A percentile compares a stretch with the other conserved stretches of the same genome.
Conservation (phyloP, 176 grass and related monocot genomes). For the Coix lacrymajobi region DNA sequence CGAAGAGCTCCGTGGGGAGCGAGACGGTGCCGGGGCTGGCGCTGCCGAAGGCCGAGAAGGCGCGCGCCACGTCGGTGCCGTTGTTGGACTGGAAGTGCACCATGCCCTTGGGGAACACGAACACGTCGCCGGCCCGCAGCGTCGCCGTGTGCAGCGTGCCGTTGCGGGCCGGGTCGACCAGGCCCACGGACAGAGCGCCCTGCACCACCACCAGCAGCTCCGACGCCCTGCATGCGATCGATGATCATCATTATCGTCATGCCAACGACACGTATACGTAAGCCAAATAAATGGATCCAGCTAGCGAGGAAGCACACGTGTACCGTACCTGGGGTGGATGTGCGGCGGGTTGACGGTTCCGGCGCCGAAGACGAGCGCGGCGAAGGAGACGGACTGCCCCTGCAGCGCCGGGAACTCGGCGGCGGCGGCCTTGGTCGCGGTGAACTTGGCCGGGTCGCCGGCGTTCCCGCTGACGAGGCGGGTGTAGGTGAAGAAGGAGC, state of each 20-base stretch:
- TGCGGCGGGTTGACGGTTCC: slow-evolving; percentile 40
- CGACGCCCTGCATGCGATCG: slow-evolving; percentile 2
- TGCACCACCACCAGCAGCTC: slow-evolving; percentile 27
- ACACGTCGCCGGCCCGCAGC: slow-evolving; percentile 36
- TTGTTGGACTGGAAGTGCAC: slow-evolving; percentile 45
- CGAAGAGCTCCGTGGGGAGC: slow-evolving; percentile 7
- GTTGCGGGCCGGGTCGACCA: slow-evolving; percentile 12
- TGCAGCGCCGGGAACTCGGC: slow-evolving; percentile 40
- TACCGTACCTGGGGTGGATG: slow-evolving; percentile 25
- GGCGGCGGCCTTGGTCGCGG: slow-evolving; percentile 11
- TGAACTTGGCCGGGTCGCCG: slow-evolving; percentile 9
- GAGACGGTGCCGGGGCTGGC: slow-evolving; percentile 36
- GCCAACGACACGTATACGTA: background rate
- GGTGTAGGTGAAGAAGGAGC: slow-evolving; percentile 32
- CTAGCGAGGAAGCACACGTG: too few relatives aligned
- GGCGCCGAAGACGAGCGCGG: slow-evolving; percentile 10
- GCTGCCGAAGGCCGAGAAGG: slow-evolving; percentile 40
- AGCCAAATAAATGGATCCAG: too few relatives aligned
- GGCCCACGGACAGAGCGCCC: slow-evolving; percentile 14
- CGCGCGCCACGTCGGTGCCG: background rate
- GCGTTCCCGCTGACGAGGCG: background rate
- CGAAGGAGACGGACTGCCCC: slow-evolving; percentile 43
- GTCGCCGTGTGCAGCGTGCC: slow-evolving; percentile 18
- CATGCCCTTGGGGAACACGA: slow-evolving; percentile 49
- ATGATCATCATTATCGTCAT: too few relatives aligned